These are phyloP conservation scores for Talaromyces ruber DNA, from an alignment of 495 filamentous ascomycete genomes.

Conservation along the genomic window DNA sequence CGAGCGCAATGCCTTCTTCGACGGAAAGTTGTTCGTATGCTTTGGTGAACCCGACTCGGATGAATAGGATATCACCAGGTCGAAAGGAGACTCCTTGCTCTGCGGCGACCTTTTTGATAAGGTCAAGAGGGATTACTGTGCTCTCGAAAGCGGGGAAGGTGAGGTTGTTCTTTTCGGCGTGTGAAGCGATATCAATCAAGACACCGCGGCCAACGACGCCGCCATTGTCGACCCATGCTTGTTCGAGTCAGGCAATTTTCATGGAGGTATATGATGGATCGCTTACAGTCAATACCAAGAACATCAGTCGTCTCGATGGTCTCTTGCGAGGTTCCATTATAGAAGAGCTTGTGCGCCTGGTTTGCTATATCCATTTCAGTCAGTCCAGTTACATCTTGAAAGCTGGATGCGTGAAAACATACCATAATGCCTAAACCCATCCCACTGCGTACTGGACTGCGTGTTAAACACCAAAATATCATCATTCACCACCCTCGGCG, in stretches of 20 bases:
- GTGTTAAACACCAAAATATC: constrained; percentile 55
- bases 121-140: constrained; percentile 28
- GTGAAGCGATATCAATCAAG: constrained; percentile 49
- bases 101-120: constrained; percentile 29
- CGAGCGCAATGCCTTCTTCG: constrained; percentile 20
- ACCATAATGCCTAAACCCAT: constrained; percentile 47
- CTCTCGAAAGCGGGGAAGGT: constrained; percentile 27
- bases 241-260: neutral
- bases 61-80: constrained; percentile 47
- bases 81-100: constrained; percentile 25
- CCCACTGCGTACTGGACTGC: constrained; percentile 49
- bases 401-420: neutral
- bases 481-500: constrained; percentile 44
- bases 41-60: constrained; percentile 39
- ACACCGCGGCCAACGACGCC: constrained; percentile 50
- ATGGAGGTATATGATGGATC: too few species aligned
- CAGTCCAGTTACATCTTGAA: neutral
- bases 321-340: constrained; percentile 50
- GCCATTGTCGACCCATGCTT: constrained; percentile 34
- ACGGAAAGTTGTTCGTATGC: constrained; percentile 28
- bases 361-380: constrained; percentile 22
- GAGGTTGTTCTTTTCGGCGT: constrained; percentile 30
- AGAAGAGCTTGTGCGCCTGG: constrained; percentile 46
- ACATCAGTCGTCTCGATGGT: constrained; percentile 41
- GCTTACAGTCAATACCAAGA: constrained; percentile 37